phyloP scores from a whole-genome alignment of 768 basidiomycete genomes.

The Pleurotus sapidus region DNA sequence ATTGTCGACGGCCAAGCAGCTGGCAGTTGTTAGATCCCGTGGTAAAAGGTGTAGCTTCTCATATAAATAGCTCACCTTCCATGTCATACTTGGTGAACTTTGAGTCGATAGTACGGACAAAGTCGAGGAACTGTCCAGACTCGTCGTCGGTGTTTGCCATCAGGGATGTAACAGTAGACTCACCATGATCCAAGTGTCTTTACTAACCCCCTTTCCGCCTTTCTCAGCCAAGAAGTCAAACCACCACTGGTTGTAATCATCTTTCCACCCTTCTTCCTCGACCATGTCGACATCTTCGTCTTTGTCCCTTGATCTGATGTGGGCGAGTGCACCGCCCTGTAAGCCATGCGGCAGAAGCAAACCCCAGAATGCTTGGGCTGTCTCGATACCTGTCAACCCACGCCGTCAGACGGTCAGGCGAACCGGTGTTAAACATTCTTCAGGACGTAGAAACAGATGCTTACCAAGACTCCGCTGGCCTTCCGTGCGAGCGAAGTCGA shows the following conservation, averaged over 20 bases:
- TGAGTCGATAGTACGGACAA: conserved; percentile 71
- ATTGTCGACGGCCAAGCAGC: conserved; percentile 70
- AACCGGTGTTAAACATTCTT: background rate
- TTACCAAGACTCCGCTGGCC: conserved; percentile 80
- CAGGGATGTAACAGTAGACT: conserved; percentile 17
- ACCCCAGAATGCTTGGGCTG: conserved; percentile 74
- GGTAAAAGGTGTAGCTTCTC: background rate
- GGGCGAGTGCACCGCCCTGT: conserved; percentile 59
- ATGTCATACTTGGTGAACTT: conserved; percentile 71
- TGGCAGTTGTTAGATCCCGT: conserved; percentile 19
- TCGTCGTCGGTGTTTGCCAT: too few relatives aligned
- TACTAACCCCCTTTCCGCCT: conserved; percentile 75
- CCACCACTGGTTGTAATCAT: conserved; percentile 69
- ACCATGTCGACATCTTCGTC: conserved; percentile 49
- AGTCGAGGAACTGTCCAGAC: conserved; percentile 65
- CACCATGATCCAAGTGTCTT: conserved; percentile 89
- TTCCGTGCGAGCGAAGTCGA: conserved; percentile 71
- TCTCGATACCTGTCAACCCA: conserved; percentile 51
- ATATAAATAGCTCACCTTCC: conserved; percentile 50
- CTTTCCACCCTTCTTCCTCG: conserved; percentile 56
- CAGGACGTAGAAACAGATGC: conserved; percentile 18
- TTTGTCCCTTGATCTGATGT: conserved; percentile 29
- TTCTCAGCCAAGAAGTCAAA: conserved; percentile 69
- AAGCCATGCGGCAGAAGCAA: conserved; percentile 76
- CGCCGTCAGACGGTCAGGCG: background rate